Percentiles rank a stretch among this genome's conserved stretches.
These are phyloP conservation scores for Annulohypoxylon maeteangense DNA, from an alignment of 495 filamentous ascomycete genomes.

Conservation along the genomic window DNA sequence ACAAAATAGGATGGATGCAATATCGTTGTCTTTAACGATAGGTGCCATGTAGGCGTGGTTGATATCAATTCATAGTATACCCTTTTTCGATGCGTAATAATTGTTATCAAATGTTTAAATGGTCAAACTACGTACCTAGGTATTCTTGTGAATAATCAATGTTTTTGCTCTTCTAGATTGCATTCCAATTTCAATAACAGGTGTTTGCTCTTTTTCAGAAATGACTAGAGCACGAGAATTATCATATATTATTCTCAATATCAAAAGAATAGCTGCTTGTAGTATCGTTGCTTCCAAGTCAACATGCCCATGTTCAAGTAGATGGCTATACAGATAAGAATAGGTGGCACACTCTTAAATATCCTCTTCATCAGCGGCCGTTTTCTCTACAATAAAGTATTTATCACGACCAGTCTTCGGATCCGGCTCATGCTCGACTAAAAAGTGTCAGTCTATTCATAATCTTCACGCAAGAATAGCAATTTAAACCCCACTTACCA, in stretches of 20 bases:
- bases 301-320: not conserved
- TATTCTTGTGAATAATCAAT: not conserved
- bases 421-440: conserved; percentile 70
- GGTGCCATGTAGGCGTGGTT: conserved; percentile 6
- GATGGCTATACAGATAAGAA: not conserved
- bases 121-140: no score
- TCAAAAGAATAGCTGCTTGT: no score
- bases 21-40: not conserved
- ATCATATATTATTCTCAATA: no score
- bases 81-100: not conserved
- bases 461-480: not conserved
- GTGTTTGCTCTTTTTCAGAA: no score
- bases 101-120: not conserved
- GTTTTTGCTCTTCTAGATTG: not conserved
- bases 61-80: conserved; percentile 28
- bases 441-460: conserved; percentile 43
- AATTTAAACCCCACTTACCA: conserved; percentile 29
- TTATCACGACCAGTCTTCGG: conserved; percentile 65
- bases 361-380: conserved; percentile 74
- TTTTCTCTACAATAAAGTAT: conserved; percentile 70
- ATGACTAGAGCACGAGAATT: no score
- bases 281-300: not conserved
- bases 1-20: not conserved
- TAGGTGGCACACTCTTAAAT: conserved; percentile 24
- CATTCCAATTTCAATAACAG: not conserved